Conservation (phyloP, 1,284 basidiomycete species). For the Marasmius tenuissimus region DNA sequence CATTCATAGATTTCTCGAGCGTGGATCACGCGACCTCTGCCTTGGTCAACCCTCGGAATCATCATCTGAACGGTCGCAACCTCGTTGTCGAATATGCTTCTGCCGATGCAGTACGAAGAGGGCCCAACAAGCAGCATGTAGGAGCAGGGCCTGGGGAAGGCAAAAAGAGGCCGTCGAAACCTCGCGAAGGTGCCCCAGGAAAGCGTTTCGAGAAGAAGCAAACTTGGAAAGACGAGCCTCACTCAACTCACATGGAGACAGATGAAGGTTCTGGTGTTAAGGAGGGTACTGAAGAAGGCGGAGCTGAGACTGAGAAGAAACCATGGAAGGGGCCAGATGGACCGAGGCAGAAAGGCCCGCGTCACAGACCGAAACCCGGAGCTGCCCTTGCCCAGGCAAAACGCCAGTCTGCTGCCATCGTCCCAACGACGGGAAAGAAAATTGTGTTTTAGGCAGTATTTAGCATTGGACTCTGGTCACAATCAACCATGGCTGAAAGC, state of each 20-base stretch:
- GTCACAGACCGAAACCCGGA: constrained; percentile 73
- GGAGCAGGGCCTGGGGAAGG: constrained; percentile 19
- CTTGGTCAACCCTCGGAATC: constrained; percentile 84
- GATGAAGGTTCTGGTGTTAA: not conserved
- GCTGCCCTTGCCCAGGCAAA: constrained; percentile 89
- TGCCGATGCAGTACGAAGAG: constrained; percentile 80
- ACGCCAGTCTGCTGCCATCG: constrained; percentile 83
- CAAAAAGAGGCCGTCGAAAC: not conserved
- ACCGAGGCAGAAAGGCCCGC: constrained; percentile 12
- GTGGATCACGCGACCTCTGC: constrained; percentile 79
- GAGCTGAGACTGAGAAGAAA: not conserved
- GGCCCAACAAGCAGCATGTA: constrained; percentile 35
- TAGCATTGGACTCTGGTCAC: not conserved
- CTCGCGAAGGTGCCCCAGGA: not conserved
- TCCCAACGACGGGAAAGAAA: constrained; percentile 81
- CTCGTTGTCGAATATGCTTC: constrained; percentile 90
- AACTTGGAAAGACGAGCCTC: not conserved
- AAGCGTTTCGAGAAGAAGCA: not conserved
- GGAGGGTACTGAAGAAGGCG: not conserved
- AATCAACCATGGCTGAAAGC: too few species aligned
- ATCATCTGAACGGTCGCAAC: constrained; percentile 80
- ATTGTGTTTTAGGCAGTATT: constrained; percentile 62
- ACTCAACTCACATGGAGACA: too few species aligned
- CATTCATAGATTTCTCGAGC: constrained; percentile 90
- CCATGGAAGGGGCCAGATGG: not conserved